These are phyloP conservation scores for Erigeron philadelphicus DNA, from an alignment of 140 eudicot species.

Conservation along the genomic window DNA sequence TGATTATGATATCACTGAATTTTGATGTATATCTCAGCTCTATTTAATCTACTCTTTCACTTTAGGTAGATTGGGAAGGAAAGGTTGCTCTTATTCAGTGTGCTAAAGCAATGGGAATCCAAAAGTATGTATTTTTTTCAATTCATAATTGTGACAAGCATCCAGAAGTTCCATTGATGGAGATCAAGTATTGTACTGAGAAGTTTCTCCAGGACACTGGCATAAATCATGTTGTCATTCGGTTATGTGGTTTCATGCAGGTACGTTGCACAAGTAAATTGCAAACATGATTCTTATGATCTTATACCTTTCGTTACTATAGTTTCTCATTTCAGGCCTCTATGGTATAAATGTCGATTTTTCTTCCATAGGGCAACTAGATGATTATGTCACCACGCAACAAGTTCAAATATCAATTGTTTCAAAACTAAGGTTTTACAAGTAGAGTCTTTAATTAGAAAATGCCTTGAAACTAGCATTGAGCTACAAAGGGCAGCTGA, in stretches of 20 bases:
- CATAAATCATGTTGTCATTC: slow-evolving; percentile 61
- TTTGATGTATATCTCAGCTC: slow-evolving; percentile 11
- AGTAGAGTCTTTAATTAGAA: too few relatives aligned
- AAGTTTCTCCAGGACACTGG: slow-evolving; percentile 81
- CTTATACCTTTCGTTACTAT: not conserved
- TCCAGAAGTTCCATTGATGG: slow-evolving; percentile 97
- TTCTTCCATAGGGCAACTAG: not conserved
- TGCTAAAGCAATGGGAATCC: slow-evolving; percentile 99
- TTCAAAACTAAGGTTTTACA: too few relatives aligned
- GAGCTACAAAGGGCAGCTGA: not conserved
- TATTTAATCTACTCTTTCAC: slow-evolving; percentile 26
- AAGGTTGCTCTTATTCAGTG: slow-evolving; percentile 99
- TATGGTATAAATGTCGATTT: not conserved
- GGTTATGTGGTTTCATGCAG: slow-evolving; percentile 99
- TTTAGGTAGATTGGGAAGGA: slow-evolving; percentile 99
- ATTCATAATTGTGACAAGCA: slow-evolving; percentile 99
- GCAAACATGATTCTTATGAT: not conserved
- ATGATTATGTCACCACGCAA: too few relatives aligned
- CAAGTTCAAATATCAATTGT: too few relatives aligned
- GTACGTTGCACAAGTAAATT: slow-evolving; percentile 30
- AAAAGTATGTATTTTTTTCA: slow-evolving; percentile 77
- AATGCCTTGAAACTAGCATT: not conserved
- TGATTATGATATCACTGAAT: too few relatives aligned
- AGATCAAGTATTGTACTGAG: slow-evolving; percentile 95
- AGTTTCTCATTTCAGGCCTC: not conserved